A percentile compares a stretch with the other conserved stretches of the same genome.
Conservation (phyloP, 2,329 filamentous ascomycete species). For the Penicillium sp. region DNA sequence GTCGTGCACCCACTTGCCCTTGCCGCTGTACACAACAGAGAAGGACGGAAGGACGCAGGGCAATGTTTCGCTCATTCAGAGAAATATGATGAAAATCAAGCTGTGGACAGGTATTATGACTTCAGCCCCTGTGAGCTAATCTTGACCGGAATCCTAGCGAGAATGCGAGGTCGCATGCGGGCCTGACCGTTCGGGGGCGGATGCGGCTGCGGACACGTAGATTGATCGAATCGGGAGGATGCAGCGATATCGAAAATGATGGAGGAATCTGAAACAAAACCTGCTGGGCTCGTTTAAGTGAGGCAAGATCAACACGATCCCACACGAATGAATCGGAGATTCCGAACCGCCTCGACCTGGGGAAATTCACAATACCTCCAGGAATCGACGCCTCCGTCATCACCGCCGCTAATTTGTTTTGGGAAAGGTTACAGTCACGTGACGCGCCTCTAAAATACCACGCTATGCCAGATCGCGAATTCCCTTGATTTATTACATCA, state of each 20-base stretch:
- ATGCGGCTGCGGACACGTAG: conserved; percentile 14
- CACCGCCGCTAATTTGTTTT: conserved; percentile 9
- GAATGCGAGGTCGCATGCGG: conserved; percentile 11
- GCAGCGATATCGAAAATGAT: conserved; percentile 1
- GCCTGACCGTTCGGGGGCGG: not conserved
- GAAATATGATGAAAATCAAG: not conserved
- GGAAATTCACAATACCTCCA: conserved; percentile 2
- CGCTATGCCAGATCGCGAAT: conserved; percentile 1
- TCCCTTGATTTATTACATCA: too few relatives aligned
- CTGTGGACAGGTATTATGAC: not conserved
- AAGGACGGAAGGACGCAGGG: not conserved
- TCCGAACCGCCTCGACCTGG: too few relatives aligned
- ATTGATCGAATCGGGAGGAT: not conserved
- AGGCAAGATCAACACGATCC: conserved; percentile 1
- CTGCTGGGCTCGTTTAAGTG: not conserved
- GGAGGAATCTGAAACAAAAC: not conserved
- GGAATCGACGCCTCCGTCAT: conserved; percentile 23
- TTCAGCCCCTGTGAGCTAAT: not conserved
- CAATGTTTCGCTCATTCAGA: conserved; percentile 4
- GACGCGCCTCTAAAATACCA: conserved; percentile 5
- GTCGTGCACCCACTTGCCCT: not conserved
- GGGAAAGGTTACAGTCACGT: conserved; percentile 11
- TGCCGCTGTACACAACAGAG: conserved; percentile 7
- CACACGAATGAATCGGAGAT: too few relatives aligned
- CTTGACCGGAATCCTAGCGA: conserved; percentile 2